Base-by-base conservation (phyloP, 768 basidiomycete species). In the Lactarius hengduanensis region DNA sequence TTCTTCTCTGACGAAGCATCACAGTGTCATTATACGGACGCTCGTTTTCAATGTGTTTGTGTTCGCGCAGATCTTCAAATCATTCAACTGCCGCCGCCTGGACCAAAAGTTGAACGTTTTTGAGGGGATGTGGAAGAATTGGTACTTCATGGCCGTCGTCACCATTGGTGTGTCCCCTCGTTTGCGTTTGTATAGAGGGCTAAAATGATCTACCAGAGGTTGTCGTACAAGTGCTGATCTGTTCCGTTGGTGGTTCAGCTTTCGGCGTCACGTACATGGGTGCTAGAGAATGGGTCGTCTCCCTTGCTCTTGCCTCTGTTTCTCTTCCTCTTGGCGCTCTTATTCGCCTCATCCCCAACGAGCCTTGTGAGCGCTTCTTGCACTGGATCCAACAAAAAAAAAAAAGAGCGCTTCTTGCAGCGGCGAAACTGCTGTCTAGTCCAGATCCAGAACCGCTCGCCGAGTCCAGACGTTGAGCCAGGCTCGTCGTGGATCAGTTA, bases 41-140 rank as follows among this genome's bases (percentile, higher is more conserved):
- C 80, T 98, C 20, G 92, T 98, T 38, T 99, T 99, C 86, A 98
- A 98, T 73, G 84, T 88, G 20, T 99, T 98, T 73, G 96, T 98
- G 59, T 98, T 98, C 74, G 92, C 92, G 34, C 97, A 98, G 76
- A 95, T 99, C 71, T 95, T 91, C 83, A 96, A 96, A 78, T 94
- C 93, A 53, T 76, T 98, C 76, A 99, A 98, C 74, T 93, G 91
- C 71, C 83, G 97, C 60, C 82, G 94, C 40, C 80, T 98, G 56
- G 96, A 98, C 73, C 86, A 83, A 66, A 85, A 86, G 59, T 81
- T 95, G 66, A 98, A 99, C 77, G 85, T 98, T 66, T 94, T 98
- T 72, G 87, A 90, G 68, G 93, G 94, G 45, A 83, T 98, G 36
- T 71, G 78, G 50, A 81, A 77, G 59, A 99, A 99, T 75, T 84